Base-by-base conservation (phyloP, 441 rosid genomes). In the Brassica balearica region DNA sequence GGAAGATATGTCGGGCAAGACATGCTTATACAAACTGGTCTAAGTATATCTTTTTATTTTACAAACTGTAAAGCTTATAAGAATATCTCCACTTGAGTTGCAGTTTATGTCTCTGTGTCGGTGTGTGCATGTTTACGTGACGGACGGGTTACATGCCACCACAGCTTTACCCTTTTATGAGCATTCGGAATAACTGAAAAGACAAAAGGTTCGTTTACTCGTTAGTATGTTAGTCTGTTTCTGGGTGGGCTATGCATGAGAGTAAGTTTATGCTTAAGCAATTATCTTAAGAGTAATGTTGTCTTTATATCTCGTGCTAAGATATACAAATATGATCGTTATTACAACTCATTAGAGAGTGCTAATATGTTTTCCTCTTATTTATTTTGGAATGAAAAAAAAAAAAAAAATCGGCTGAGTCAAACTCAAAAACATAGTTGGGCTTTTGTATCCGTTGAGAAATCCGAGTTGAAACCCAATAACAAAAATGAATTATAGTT, bases 1-100 rank as follows among this genome's bases (percentile, higher is more conserved):
- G 53, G 56, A n/a, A n/a, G 14, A 56, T 19, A 19, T 17, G 9
- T 2, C 1, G 22, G 11, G 60, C 60, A 19, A 8, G 10, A 8
- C n/a, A 4, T 9, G 20, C 63, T 22, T 59, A 59, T 8, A 22
- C 32, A 59, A 59, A 11, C 55, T 61, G 27, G 55, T 68, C 55
- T 48, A 6, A 53, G 29, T 12, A 19, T 43, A 0, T 56, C 2
- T 58, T 53, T 23, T 8, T n/a, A 48, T 1, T 23, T 58, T 29
- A 77, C 63, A 46, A 78, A 66, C 77, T 78, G 73, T 77, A 78
- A 78, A 78, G 73, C 62, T 27, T 59, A 43, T 48, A 72, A 66
- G 77, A 66, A 78, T 69, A 38, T 32, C n/a, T 19, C 55, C 55
- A n/a, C 25, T 61, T 46, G 8, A 74, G 43, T 36, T 68, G 48